Percentiles rank a stretch among this genome's conserved stretches.
These are phyloP conservation scores for Tuctoria greenei DNA, from an alignment of 176 grass and related monocot genomes.

Conservation along the genomic window DNA sequence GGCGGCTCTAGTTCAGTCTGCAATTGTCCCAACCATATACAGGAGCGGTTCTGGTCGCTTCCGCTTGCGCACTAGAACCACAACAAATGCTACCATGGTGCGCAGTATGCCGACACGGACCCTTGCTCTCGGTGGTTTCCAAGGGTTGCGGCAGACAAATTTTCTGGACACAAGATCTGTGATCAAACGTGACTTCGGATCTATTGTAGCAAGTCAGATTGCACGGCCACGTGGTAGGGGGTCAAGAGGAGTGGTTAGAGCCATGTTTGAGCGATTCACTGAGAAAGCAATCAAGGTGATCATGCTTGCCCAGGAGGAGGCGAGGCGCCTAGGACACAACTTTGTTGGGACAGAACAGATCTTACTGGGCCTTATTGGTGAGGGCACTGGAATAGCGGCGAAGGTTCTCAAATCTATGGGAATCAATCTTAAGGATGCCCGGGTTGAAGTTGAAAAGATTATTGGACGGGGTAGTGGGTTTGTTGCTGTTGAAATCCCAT, in stretches of 20 bases:
- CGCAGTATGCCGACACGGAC: constrained; percentile 38
- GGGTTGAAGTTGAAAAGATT: constrained; percentile 90
- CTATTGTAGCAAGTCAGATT: constrained; percentile 57
- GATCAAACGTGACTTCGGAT: constrained; percentile 42
- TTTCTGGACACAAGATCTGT: constrained; percentile 47
- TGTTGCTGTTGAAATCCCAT: constrained; percentile 98
- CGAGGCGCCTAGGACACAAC: constrained; percentile 80
- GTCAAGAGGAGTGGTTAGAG: constrained; percentile 55
- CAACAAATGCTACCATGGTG: constrained; percentile 36
- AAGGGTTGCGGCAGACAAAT: constrained; percentile 60
- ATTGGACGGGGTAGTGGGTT: constrained; percentile 94
- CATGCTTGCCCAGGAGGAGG: constrained; percentile 96
- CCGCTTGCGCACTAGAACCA: constrained; percentile 31
- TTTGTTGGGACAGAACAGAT: constrained; percentile 98
- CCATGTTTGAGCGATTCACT: constrained; percentile 90
- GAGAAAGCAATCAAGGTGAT: constrained; percentile 99
- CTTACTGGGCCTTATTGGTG: constrained; percentile 80
- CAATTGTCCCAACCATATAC: constrained; percentile 48
- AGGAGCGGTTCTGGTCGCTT: constrained; percentile 39
- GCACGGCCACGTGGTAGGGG: constrained; percentile 39
- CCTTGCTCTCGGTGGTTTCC: constrained; percentile 55
- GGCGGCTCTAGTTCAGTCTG: constrained; percentile 75
- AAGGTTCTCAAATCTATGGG: constrained; percentile 97
- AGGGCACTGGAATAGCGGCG: constrained; percentile 84
- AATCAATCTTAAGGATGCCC: constrained; percentile 96